These are phyloP conservation scores for Cadophora sp. DNA, from an alignment of 2,329 filamentous ascomycete genomes.

Conservation along the genomic window DNA sequence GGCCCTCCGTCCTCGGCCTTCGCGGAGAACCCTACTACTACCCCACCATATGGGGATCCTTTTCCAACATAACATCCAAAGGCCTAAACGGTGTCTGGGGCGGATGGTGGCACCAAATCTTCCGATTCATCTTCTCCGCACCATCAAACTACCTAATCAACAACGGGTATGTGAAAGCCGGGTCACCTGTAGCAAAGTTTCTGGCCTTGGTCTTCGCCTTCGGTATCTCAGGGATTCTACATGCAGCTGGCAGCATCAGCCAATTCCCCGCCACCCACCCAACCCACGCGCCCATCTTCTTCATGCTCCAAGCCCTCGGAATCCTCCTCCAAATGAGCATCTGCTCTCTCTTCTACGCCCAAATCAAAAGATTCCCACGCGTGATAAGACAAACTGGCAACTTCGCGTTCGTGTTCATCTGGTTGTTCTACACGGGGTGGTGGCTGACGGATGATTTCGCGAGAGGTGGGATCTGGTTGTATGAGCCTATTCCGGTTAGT, in stretches of 20 bases:
- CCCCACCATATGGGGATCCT: slow-evolving; percentile 61
- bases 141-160: slow-evolving; percentile 58
- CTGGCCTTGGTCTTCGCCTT: slow-evolving; percentile 62
- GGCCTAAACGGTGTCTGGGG: slow-evolving; percentile 87
- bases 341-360: slow-evolving; percentile 43
- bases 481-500: slow-evolving; percentile 83
- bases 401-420: slow-evolving; percentile 64
- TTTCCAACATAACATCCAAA: slow-evolving; percentile 63
- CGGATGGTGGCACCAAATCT: slow-evolving; percentile 89
- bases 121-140: slow-evolving; percentile 74
- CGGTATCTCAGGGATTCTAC: slow-evolving; percentile 69
- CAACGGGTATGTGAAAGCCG: slow-evolving; percentile 48
- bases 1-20: slow-evolving; percentile 57
- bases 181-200: slow-evolving; percentile 44
- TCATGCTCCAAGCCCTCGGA: slow-evolving; percentile 72
- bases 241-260: slow-evolving; percentile 73
- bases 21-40: slow-evolving; percentile 68
- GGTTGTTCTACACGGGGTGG: slow-evolving; percentile 71
- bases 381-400: slow-evolving; percentile 61
- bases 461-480: slow-evolving; percentile 76
- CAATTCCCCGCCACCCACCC: slow-evolving; percentile 59
- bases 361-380: slow-evolving; percentile 51
- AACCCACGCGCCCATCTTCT: slow-evolving; percentile 71
- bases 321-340: slow-evolving; percentile 63
- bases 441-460: slow-evolving; percentile 80